Conservation (phyloP, 1,284 basidiomycete species). For the Rhizoctonia solani region DNA sequence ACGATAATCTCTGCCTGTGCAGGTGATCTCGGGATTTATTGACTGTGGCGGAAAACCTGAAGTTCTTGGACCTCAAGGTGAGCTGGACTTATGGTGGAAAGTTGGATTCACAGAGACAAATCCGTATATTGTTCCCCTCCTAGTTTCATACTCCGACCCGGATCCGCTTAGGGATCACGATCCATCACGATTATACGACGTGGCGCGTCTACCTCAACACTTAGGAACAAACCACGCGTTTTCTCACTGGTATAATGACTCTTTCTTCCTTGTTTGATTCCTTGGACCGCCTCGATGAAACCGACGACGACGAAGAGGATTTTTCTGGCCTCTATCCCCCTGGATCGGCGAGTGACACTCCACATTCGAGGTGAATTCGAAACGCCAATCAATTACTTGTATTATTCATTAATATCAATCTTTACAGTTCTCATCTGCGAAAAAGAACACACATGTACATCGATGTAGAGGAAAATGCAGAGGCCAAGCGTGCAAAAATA, state of each 20-base stretch:
- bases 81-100: slow-evolving; percentile 34
- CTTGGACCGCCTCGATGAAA: slow-evolving; percentile 15
- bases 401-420: neutral
- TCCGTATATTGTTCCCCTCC: slow-evolving; percentile 19
- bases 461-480: slow-evolving; percentile 7
- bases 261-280: slow-evolving; percentile 29
- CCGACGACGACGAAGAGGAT: slow-evolving; percentile 8
- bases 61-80: slow-evolving; percentile 16
- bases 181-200: slow-evolving; percentile 35
- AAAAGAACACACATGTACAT: slow-evolving; percentile 15
- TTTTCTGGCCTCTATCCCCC: neutral
- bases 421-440: slow-evolving; percentile 5
- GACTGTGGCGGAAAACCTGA: slow-evolving; percentile 20
- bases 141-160: slow-evolving; percentile 35
- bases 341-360: neutral
- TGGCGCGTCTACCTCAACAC: slow-evolving; percentile 30
- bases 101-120: slow-evolving; percentile 31
- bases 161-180: slow-evolving; percentile 33
- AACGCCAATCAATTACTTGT: slow-evolving; percentile 4
- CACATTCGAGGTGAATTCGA: slow-evolving; percentile 23
- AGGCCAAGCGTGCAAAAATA: slow-evolving; percentile 24
- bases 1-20: slow-evolving; percentile 16
- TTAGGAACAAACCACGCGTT: slow-evolving; percentile 23
- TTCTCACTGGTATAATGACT: slow-evolving; percentile 18
- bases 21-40: slow-evolving; percentile 35